These are phyloP conservation scores for Backusella liffmaniae DNA, from an alignment of 192 early-diverging fungal genomes.

Conservation along the genomic window DNA sequence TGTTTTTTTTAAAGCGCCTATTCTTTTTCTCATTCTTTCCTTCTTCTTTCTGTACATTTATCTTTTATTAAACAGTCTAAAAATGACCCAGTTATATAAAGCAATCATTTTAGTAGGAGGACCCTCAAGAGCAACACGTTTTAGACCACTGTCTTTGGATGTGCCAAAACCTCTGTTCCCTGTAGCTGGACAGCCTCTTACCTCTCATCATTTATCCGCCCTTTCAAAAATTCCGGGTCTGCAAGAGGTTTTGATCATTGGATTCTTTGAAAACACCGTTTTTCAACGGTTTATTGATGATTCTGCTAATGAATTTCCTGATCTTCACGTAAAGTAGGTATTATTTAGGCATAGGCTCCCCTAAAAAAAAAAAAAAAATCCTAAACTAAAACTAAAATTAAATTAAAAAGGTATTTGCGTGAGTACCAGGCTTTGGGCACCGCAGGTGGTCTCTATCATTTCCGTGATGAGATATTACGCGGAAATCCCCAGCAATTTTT, in stretches of 20 bases:
- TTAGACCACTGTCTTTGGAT: slow-evolving; percentile 94
- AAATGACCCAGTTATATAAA: slow-evolving; percentile 46
- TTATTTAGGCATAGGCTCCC: not conserved
- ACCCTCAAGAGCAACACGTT: slow-evolving; percentile 94
- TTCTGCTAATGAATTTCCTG: slow-evolving; percentile 83
- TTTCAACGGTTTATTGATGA: slow-evolving; percentile 88
- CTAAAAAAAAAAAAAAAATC: too few relatives aligned
- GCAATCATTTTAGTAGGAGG: slow-evolving; percentile 97
- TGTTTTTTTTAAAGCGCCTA: slow-evolving; percentile 14
- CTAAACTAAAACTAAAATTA: not conserved
- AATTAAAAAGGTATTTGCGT: slow-evolving; percentile 77
- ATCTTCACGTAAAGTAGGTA: slow-evolving; percentile 78
- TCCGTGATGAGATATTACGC: slow-evolving; percentile 95
- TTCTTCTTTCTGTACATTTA: not conserved
- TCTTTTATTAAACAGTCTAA: not conserved
- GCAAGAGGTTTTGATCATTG: slow-evolving; percentile 92
- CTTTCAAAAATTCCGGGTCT: slow-evolving; percentile 85
- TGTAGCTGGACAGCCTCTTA: slow-evolving; percentile 92
- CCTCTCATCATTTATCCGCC: slow-evolving; percentile 94
- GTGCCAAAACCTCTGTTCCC: slow-evolving; percentile 97
- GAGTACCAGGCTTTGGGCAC: slow-evolving; percentile 98
- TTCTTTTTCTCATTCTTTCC: not conserved
- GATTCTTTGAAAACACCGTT: slow-evolving; percentile 95
- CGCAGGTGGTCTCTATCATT: slow-evolving; percentile 96
- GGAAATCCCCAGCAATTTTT: slow-evolving; percentile 92